Base-by-base conservation (phyloP, 257 asterid genomes). In the Solanum chmielewskii region DNA sequence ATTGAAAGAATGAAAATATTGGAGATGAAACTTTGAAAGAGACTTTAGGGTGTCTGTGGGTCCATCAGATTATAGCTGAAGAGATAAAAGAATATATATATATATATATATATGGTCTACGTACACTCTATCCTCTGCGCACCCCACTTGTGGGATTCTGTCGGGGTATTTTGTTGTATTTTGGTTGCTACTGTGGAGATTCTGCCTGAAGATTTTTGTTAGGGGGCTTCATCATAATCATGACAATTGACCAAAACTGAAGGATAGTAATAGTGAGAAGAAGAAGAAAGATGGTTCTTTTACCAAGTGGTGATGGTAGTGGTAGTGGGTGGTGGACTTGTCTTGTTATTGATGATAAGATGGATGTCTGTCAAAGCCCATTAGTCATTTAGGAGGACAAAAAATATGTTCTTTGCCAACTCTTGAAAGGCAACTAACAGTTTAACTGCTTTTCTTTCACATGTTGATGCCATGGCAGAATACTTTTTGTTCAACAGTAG, bases 11-110 rank as follows among this genome's bases (percentile, higher is more conserved):
- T 33, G 83, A 59, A 1, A 78, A 49, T n/a, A 89, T 89, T 78
- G 87, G 81, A 77, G 77, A 9, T 89, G 91, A 44, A 86, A 64
- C 39, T n/a, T 62, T 87, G 95, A 90, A 90, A 90, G 88, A 60
- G 92, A 90, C 91, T 83, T n/a, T 83, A 90, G 88, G 84, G 90
- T 84, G 56, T 68, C 27, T 18, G 44, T 84, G 90, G 92, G 85
- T 77, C 93, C 96, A 87, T 66, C 45, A 70, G 68, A 86, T 66
- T 69, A 16, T 85, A 84, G 80, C 83, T 56, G 92, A 7, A 0
- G 5, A 56, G 64, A 66, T 39, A 81, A 83, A 75, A 84, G 92
- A 90, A 88, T 68, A 80, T 45, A 25, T 44, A 8, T 7, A 80
- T 68, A 80, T 44, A 8, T 7, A 80, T 44, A 14, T 44, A 8